These are phyloP conservation scores for Syncephalastrum sp. DNA, from an alignment of 371 early-diverging fungal genomes.

Conservation along the genomic window DNA sequence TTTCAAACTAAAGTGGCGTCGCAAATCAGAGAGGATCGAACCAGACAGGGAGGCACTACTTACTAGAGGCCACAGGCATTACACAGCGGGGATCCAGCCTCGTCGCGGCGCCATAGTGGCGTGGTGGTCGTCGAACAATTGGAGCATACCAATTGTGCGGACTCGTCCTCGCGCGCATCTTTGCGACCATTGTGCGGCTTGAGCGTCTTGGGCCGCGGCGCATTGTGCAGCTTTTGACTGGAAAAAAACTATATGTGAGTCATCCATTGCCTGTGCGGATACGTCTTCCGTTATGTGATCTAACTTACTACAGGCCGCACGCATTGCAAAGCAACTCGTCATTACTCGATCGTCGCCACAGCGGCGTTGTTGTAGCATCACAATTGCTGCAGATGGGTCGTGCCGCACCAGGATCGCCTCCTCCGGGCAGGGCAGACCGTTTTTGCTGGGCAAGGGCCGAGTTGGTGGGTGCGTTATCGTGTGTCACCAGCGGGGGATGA, in stretches of 20 bases:
- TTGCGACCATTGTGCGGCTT: constrained; percentile 35
- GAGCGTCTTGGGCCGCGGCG: constrained; percentile 59
- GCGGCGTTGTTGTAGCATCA: constrained; percentile 85
- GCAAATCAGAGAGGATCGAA: too few relatives aligned
- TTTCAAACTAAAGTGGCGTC: constrained; percentile 47
- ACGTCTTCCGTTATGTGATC: too few relatives aligned
- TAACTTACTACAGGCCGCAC: constrained; percentile 61
- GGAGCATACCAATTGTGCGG: constrained; percentile 63
- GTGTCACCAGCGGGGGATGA: too few relatives aligned
- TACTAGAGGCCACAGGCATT: constrained; percentile 96
- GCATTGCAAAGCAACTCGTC: constrained; percentile 89
- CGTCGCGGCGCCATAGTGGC: constrained; percentile 94
- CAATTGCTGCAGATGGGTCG: constrained; percentile 82
- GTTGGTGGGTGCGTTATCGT: too few relatives aligned
- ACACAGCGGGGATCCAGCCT: constrained; percentile 82
- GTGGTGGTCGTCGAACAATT: constrained; percentile 90
- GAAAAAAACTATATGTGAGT: constrained; percentile 67
- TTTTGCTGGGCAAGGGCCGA: too few relatives aligned
- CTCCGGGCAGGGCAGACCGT: too few relatives aligned
- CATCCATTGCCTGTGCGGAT: constrained; percentile 40
- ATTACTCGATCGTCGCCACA: constrained; percentile 89
- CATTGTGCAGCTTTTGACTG: constrained; percentile 72
- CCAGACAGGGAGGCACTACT: constrained; percentile 13
- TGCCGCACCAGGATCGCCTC: constrained; percentile 3
- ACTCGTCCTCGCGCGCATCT: constrained; percentile 38